Evolutionary conservation across 1,284 basidiomycete species (phyloP), one percentile per base, ranked within the genome.

Genomic region (Boletus semigastroideus): DNA sequence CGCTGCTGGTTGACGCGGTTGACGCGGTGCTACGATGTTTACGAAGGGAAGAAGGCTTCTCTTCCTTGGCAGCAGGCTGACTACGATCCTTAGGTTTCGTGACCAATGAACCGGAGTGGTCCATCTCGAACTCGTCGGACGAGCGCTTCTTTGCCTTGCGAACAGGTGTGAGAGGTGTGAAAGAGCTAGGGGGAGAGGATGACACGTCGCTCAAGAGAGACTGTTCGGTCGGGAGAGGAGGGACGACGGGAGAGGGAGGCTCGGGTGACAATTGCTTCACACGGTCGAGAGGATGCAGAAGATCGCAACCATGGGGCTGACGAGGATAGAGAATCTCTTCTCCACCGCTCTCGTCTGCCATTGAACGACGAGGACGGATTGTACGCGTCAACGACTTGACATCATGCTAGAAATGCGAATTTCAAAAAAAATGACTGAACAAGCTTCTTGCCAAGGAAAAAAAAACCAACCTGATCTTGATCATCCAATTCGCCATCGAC

Each of bases 291-390:
- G 69, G 61, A 54, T 71, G 59, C 6, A 72, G 49, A 41, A 65
- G 56, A 33, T 70, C 64, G 28, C 75, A 62, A 10, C 63, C 60
- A 44, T 69, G 66, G 5, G 76, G 70, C 56, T 86, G 83, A 54
- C 88, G 84, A 47, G 88, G 88, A 69, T 89, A 92, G 14, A 90
- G 72, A 59, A 92, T 89, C 68, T 92, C 88, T 70, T 92, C 86
- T 42, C 86, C 86, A 13, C 88, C 87, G 62, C 87, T 90, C 67
- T 92, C 90, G 56, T 87, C 84, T 11, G 86, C 79, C 53, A 81
- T 77, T 3, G 87, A 90, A 55, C 79, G 80, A 45, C 77, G 77
- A 40, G 73, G 62, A 43, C 84, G 80, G 48, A 87, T 67, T 12
- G 79, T 65, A 22, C 78, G 80, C 22, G 75, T 63, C 27, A 76